Evolutionary conservation across 345 rosid species (phyloP), one percentile per base, ranked within the genome.

Genomic region (Aethionema arabicum): DNA sequence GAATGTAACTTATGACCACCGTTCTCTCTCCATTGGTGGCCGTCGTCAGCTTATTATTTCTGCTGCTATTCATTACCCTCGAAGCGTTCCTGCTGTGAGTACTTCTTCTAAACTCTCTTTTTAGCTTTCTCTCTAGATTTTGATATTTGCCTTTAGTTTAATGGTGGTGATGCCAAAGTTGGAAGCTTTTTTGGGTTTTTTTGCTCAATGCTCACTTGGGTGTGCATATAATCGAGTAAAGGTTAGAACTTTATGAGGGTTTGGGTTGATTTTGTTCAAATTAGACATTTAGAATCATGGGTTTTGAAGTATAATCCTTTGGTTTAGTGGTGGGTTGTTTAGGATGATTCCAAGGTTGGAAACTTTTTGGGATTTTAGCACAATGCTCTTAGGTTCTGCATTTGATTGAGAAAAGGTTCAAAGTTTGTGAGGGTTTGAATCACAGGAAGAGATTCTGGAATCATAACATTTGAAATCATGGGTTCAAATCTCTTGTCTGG

Each of bases 51-150:
- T 85, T 43, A 80, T 85, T 66, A 75, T 85, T 59, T 85, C 90
- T 6, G 90, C 90, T 54, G 67, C 91, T 66, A 80, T 85, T 78
- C 91, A 85, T 63, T 82, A 85, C 59, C 91, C 91, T 11, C 84
- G 91, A 52, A 85, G 91, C 14, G 87, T 85, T 42, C 91, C 91
- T 36, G 87, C 64, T 70, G 91, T 85, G 31, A 29, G 78, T 74
- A 4, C 39, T 37, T 48, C 52, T 53, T 36, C 8, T 66, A 21
- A 21, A 30, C 11, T 14, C 6, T 37, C 10, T 7, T 14, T 45
- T 21, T 5, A 30, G 9, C 13, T 29, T 57, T 21, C 27, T 21
- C 45, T 29, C 12, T 4, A 40, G 36, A 52, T 5, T 48, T 47
- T 72, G 33, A 11, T 1, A 1, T 35, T 52, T 52, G 13, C 3